Evolutionary conservation across 2,329 filamentous ascomycete species (phyloP), one percentile per base, ranked within the genome.

Genomic region (Fusarium duplospermum): DNA sequence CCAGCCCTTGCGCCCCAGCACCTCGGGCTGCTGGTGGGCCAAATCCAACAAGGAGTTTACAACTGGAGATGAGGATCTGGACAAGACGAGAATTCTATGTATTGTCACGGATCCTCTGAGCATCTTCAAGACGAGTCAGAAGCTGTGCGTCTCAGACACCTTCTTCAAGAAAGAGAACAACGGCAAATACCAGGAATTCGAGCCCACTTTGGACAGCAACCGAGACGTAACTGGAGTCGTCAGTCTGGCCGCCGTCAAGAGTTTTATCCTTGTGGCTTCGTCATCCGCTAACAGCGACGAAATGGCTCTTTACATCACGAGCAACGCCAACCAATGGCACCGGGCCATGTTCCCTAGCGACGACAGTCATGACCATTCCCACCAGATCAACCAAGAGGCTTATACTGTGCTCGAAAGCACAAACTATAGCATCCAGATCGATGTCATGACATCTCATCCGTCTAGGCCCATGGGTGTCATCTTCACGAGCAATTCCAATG

Each of bases 391-490:
- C 71, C 93, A 98, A 81, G 90, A 96, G 80, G 94, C 94, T 4
- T 99, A 98, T 82, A 99, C 96, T 0, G 89, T 99, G 57, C 88
- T 99, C 45, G 96, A 98, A 84, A 96, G 95, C 79, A 98, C 96
- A 47, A 96, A 98, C 80, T 98, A 99, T 86, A 98, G 96, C 85
- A 95, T 99, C 77, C 96, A 98, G 83, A 91, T 99, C 64, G 95
- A 98, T 82, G 95, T 98, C 72, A 92, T 96, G 89, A 94, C 93
- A 2, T 87, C 87, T 42, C 86, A 85, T 52, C 88, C 88, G 14
- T 89, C 88, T 1, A 90, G 89, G 40, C 90, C 93, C 0, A 96
- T 98, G 90, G 97, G 96, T 36, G 91, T 93, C 13, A 87, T 99
- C 66, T 96, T 98, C 79, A 97, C 95, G 7, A 98, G 96, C 81